Evolutionary conservation across 2,329 filamentous ascomycete genomes (phyloP), one percentile per base, ranked within the genome.

Genomic region (Diaporthe vexans): DNA sequence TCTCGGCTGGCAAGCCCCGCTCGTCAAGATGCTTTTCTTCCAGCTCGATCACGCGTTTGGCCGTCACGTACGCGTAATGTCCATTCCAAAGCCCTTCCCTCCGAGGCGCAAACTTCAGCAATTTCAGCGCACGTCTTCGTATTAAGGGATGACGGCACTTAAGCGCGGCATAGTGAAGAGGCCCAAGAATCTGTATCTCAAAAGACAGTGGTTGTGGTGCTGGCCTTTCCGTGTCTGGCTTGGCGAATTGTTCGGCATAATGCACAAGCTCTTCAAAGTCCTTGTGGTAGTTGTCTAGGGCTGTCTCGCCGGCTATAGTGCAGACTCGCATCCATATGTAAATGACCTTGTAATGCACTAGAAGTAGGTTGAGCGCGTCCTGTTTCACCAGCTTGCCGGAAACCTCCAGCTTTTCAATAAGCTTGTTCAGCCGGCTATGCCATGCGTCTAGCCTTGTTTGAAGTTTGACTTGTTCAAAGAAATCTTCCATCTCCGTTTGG

Each of bases 301-400:
- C 63, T 43, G 9, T 68, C 9, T 68, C 63, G 3, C 43, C 63
- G 52, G 63, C 63, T 68, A n/a, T 68, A 9, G 63, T 68, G 33
- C 63, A 68, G 40, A 68, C 40, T 52, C 63, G 63, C 4, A 68
- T 10, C 63, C 63, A 68, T 17, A 68, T 68, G 17, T 68, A 68
- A 7, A 52, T 68, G 40, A 52, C 63, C 21, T 68, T 68, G 48
- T 68, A 68, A 52, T 68, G 40, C 21, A 68, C 63, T 24, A 68
- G 51, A 19, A 68, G 63, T 29, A 68, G 63, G 19, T 46, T 68
- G 63, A 68, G 33, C 33, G 63, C 48, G 24, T 68, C 43, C 13
- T 52, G 63, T 19, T 68, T 51, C n/a, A 24, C 24, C 8, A 6
- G 40, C 0, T 33, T 59, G 57, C 35, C 35, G 10, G 11, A 3